Percentiles rank a stretch among this genome's conserved stretches.
Evolutionary conservation across 164 flowering plant species (phyloP).

Genomic region (Magnolia officinalis): DNA sequence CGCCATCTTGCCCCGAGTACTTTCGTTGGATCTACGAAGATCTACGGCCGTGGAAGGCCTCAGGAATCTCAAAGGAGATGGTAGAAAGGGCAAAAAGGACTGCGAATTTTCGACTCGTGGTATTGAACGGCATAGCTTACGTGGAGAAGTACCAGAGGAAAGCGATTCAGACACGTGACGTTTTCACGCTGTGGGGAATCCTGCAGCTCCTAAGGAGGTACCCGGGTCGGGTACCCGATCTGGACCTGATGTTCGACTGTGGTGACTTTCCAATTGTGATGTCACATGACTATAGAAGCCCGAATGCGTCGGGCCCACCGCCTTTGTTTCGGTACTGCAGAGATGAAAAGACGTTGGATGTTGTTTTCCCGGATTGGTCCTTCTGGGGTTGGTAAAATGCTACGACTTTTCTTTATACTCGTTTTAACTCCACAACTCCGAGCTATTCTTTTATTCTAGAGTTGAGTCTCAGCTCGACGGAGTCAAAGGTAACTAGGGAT

Average conservation of each 20-base stretch:
- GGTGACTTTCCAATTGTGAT: neutral
- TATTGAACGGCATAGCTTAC: constrained; percentile 40
- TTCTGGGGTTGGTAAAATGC: constrained; percentile 73
- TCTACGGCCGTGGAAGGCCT: constrained; percentile 56
- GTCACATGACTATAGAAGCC: no score
- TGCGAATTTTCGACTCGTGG: constrained; percentile 54
- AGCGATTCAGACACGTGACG: constrained; percentile 34
- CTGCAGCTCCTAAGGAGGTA: constrained; percentile 39
- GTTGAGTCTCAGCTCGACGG: no score
- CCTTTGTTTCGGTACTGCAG: constrained; percentile 36
- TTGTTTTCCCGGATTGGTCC: constrained; percentile 53
- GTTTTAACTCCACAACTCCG: no score
- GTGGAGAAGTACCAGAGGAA: constrained; percentile 18
- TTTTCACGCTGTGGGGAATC: constrained; percentile 45
- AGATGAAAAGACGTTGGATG: constrained; percentile 16
- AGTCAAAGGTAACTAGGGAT: no score
- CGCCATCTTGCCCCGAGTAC: constrained; percentile 54
- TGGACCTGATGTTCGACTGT: constrained; percentile 45
- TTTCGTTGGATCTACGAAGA: constrained; percentile 83
- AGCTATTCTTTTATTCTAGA: no score
- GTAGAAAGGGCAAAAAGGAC: constrained; percentile 43
- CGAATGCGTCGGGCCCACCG: constrained; percentile 18
- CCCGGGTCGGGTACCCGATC: constrained; percentile 40
- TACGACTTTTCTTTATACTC: neutral
- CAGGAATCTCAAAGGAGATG: constrained; percentile 59